phyloP scores from a whole-genome alignment of 768 basidiomycete species.

The Phylloporus scabripes region DNA sequence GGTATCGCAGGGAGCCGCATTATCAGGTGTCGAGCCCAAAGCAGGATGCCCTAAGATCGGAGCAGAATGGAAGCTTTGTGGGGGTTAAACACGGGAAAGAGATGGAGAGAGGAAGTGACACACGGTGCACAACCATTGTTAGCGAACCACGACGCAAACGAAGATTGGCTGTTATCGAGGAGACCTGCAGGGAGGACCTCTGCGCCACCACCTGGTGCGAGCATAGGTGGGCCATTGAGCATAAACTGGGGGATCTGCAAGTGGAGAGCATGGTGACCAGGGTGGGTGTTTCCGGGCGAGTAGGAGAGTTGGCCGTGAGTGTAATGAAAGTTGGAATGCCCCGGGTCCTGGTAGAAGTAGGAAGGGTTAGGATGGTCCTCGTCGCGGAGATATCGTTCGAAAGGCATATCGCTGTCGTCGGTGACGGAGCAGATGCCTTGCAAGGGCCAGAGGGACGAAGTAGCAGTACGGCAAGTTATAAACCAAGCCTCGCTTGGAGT shows the following conservation, averaged over 20 bases:
- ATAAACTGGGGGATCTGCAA: slow-evolving; percentile 68
- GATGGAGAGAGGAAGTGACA: slow-evolving; percentile 1
- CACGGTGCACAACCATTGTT: slow-evolving; percentile 40
- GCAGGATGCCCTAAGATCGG: slow-evolving; percentile 14
- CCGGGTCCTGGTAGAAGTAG: slow-evolving; percentile 13
- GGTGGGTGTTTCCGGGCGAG: background rate
- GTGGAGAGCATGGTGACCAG: slow-evolving; percentile 28
- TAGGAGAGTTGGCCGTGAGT: slow-evolving; percentile 6
- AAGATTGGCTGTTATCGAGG: slow-evolving; percentile 19
- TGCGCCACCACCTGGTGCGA: slow-evolving; percentile 69
- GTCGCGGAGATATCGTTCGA: slow-evolving; percentile 35
- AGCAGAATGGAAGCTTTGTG: slow-evolving; percentile 20
- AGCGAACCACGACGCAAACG: slow-evolving; percentile 41
- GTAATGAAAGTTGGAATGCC: background rate
- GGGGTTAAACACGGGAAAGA: slow-evolving; percentile 10
- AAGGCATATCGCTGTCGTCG: slow-evolving; percentile 33
- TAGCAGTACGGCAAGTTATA: background rate
- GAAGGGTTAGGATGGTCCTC: slow-evolving; percentile 15
- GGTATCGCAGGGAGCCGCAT: background rate
- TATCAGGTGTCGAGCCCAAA: background rate
- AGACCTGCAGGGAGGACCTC: slow-evolving; percentile 58
- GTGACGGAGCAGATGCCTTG: background rate
- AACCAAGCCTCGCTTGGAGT: background rate
- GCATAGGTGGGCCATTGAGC: slow-evolving; percentile 48
- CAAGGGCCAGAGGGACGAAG: background rate